Conservation (phyloP, 2,329 filamentous ascomycete genomes). For the Macrophomina tecta region DNA sequence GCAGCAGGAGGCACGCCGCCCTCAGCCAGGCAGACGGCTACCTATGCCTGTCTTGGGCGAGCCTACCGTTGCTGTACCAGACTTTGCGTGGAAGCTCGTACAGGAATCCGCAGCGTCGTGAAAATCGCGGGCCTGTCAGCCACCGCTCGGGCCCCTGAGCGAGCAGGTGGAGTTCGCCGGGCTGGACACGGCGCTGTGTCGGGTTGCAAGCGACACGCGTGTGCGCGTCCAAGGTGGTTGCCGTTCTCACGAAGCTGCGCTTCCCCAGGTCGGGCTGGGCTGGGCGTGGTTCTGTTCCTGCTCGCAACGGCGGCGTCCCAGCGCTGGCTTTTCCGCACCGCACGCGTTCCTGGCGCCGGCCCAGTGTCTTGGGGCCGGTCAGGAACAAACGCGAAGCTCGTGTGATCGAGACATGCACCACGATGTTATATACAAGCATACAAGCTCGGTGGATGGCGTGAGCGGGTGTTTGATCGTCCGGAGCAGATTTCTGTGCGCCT, state of each 20-base stretch:
- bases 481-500: constrained; percentile 18
- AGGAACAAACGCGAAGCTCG: constrained; percentile 15
- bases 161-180: constrained; percentile 14
- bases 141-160: constrained; percentile 23
- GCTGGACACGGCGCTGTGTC: constrained; percentile 23
- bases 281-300: constrained; percentile 9
- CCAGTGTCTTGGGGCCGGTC: not conserved
- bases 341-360: constrained; percentile 10
- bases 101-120: not conserved
- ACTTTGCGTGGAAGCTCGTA: not conserved
- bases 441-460: constrained; percentile 11
- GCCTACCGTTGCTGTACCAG: not conserved
- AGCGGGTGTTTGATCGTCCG: constrained; percentile 28
- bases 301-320: constrained; percentile 9
- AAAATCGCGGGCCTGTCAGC: constrained; percentile 1
- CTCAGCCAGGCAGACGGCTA: not conserved
- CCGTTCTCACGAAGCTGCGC: not conserved
- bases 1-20: not conserved
- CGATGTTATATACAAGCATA: constrained; percentile 23
- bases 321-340: constrained; percentile 4
- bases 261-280: constrained; percentile 12
- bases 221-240: not conserved
- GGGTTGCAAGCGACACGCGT: constrained; percentile 24
- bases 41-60: not conserved
- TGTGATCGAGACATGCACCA: constrained; percentile 19